Evolutionary conservation across 2,329 filamentous ascomycete genomes (phyloP).

Genomic region (Aspergillus aculeatus): DNA sequence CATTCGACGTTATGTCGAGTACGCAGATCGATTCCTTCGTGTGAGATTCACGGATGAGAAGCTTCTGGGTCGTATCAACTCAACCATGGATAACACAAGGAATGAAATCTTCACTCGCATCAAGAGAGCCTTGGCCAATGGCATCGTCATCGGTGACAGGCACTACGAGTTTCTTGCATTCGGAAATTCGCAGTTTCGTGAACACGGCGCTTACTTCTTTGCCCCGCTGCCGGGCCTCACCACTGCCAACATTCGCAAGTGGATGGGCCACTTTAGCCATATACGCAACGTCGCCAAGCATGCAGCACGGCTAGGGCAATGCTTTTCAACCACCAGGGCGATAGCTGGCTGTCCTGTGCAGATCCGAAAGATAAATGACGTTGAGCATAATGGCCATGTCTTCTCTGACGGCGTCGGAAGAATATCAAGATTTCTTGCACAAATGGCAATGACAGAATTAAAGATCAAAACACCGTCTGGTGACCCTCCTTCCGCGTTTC

Average conservation of each 20-base stretch:
- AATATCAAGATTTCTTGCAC: conserved; percentile 75
- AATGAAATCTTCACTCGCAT: conserved; percentile 74
- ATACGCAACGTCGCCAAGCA: conserved; percentile 87
- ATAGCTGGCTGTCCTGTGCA: conserved; percentile 63
- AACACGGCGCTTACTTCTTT: conserved; percentile 92
- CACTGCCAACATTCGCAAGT: conserved; percentile 73
- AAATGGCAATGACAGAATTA: conserved; percentile 71
- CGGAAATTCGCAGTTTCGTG: conserved; percentile 91
- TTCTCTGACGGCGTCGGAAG: conserved; percentile 95
- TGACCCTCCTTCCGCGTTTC: conserved; percentile 74
- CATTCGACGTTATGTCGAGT: conserved; percentile 66
- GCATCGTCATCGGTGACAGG: conserved; percentile 77
- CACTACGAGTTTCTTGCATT: conserved; percentile 89
- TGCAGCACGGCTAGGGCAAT: conserved; percentile 85
- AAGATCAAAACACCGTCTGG: conserved; percentile 54
- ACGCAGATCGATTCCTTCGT: conserved; percentile 78
- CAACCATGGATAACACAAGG: conserved; percentile 56
- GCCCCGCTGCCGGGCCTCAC: conserved; percentile 65
- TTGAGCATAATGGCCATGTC: conserved; percentile 65
- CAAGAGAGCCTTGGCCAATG: conserved; percentile 68
- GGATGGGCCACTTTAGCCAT: conserved; percentile 82
- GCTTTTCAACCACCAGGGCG: conserved; percentile 87
- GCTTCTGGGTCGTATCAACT: conserved; percentile 59
- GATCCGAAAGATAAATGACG: conserved; percentile 63
- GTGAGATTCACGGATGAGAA: conserved; percentile 88